Percentiles rank a stretch among this genome's conserved stretches.
phyloP scores from a whole-genome alignment of 805 yeast genomes.

The Kuraishia molischiana region DNA sequence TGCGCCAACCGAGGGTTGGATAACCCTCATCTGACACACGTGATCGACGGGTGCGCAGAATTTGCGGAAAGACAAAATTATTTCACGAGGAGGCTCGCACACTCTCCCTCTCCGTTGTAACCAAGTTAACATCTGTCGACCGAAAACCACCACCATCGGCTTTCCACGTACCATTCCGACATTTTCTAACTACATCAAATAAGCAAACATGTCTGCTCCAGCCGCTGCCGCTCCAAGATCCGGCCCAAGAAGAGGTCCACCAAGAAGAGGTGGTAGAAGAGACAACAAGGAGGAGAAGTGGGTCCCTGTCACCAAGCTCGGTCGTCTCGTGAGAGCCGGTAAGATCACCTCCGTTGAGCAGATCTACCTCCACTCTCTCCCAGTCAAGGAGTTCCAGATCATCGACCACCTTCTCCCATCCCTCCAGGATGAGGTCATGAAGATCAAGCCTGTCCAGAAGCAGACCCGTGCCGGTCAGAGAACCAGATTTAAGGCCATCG shows the following conservation, averaged over 20 bases:
- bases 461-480: constrained; percentile 99
- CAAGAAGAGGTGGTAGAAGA: constrained; percentile 64
- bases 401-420: constrained; percentile 93
- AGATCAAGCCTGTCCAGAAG: constrained; percentile 99
- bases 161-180: constrained; percentile 71
- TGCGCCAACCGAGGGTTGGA: no score
- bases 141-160: constrained; percentile 63
- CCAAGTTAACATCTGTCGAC: constrained; percentile 50
- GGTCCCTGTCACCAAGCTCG: constrained; percentile 99
- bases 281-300: constrained; percentile 94
- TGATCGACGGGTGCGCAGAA: no score
- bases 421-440: constrained; percentile 98
- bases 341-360: constrained; percentile 94
- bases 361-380: constrained; percentile 98
- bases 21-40: no score
- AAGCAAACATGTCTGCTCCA: constrained; percentile 35
- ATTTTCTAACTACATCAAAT: no score
- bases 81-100: no score
- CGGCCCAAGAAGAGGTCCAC: constrained; percentile 50
- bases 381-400: constrained; percentile 99
- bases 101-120: no score
- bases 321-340: constrained; percentile 99
- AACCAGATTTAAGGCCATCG: constrained; percentile 99
- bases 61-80: no score
- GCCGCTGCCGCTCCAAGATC: constrained; percentile 33